A percentile compares a stretch with the other conserved stretches of the same genome.
phyloP scores from a whole-genome alignment of 129 eudicot species.

The Flaveria brownii region DNA sequence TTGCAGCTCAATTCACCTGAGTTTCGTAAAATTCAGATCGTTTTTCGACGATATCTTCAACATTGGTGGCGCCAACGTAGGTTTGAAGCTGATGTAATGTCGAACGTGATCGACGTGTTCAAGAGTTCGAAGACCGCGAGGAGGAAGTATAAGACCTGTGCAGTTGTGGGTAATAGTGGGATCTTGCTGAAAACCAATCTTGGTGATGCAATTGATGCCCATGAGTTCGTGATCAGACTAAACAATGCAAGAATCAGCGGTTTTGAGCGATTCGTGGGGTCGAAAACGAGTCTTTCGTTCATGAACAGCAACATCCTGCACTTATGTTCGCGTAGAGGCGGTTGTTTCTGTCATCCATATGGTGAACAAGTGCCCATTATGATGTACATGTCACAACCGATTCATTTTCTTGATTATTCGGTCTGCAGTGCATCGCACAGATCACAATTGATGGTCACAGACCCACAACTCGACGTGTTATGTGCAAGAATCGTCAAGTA shows the following conservation, averaged over 20 bases:
- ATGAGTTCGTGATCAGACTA: constrained; percentile 75
- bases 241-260: constrained; percentile 68
- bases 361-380: constrained; percentile 68
- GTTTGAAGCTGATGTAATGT: constrained; percentile 52
- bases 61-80: constrained; percentile 65
- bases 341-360: constrained; percentile 85
- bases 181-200: constrained; percentile 53
- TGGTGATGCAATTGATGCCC: constrained; percentile 65
- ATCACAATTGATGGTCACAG: constrained; percentile 59
- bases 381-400: constrained; percentile 86
- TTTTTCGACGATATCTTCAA: constrained; percentile 47
- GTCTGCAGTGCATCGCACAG: constrained; percentile 64
- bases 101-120: constrained; percentile 42
- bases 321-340: constrained; percentile 73
- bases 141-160: constrained; percentile 67
- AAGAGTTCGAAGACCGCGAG: constrained; percentile 36
- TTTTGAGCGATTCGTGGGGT: constrained; percentile 63
- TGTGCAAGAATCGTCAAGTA: constrained; percentile 77
- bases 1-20: constrained; percentile 62
- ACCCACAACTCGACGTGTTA: constrained; percentile 73
- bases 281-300: constrained; percentile 79
- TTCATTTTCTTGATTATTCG: constrained; percentile 78
- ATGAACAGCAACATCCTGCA: constrained; percentile 84
- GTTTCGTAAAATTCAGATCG: constrained; percentile 49
- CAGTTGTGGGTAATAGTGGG: constrained; percentile 96